These are phyloP conservation scores for Globisporangium spinosum DNA, from an alignment of 352 stramenopile species.

Conservation along the genomic window DNA sequence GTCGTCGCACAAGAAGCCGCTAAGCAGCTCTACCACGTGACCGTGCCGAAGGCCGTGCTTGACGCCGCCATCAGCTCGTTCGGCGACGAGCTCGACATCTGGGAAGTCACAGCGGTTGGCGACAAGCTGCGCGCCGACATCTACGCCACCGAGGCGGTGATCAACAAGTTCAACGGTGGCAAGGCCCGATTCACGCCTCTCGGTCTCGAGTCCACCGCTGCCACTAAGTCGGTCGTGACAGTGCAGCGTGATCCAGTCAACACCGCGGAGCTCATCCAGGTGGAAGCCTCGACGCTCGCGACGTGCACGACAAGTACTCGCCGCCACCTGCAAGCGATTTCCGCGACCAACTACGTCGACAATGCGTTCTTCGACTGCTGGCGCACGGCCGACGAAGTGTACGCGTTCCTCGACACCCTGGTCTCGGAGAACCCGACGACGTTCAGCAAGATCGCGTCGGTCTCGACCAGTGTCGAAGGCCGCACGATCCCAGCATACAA, in stretches of 20 bases:
- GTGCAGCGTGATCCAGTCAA: background rate
- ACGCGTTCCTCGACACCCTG: conserved; percentile 25
- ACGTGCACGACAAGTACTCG: conserved; percentile 1
- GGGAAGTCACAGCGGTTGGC: background rate
- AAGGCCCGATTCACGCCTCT: background rate
- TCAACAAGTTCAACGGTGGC: conserved; percentile 8
- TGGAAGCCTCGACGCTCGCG: conserved; percentile 5
- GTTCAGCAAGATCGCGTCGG: conserved; percentile 15
- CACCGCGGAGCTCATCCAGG: conserved; percentile 1
- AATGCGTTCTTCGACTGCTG: conserved; percentile 35
- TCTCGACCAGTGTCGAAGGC: conserved; percentile 14
- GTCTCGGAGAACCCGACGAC: conserved; percentile 11
- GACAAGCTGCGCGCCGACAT: conserved; percentile 8
- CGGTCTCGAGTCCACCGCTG: background rate
- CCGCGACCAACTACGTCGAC: conserved; percentile 11
- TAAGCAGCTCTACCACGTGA: conserved; percentile 34
- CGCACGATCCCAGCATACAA: conserved; percentile 26
- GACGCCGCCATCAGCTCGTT: conserved; percentile 3
- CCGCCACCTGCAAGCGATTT: conserved; percentile 4
- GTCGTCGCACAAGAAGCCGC: conserved; percentile 20
- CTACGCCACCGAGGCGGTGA: conserved; percentile 6
- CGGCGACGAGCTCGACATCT: conserved; percentile 14
- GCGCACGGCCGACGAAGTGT: conserved; percentile 23
- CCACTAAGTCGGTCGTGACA: background rate
- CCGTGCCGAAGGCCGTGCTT: conserved; percentile 23